These are phyloP conservation scores for Nannochloropsis limnetica DNA, from an alignment of 352 stramenopile species.

Conservation along the genomic window DNA sequence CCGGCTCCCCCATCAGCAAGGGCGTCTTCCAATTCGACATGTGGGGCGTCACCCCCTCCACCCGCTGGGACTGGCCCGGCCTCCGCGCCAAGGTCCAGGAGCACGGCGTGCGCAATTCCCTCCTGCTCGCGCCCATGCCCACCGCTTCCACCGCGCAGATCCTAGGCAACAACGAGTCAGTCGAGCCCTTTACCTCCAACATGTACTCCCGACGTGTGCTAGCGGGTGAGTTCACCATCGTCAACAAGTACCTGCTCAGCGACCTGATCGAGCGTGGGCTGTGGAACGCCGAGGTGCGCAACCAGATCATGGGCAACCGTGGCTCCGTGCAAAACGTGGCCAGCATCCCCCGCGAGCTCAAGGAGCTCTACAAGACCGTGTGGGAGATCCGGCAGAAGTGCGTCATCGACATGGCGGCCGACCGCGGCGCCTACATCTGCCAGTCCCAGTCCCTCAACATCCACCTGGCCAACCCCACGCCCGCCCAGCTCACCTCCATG, in stretches of 20 bases:
- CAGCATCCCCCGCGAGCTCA: constrained; percentile 62
- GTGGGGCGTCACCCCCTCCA: constrained; percentile 85
- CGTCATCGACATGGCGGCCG: constrained; percentile 86
- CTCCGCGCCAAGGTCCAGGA: constrained; percentile 83
- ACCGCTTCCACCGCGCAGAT: constrained; percentile 98
- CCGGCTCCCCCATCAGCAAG: constrained; percentile 87
- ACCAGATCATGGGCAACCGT: constrained; percentile 94
- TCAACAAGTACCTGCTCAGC: constrained; percentile 98
- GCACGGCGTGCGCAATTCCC: constrained; percentile 93
- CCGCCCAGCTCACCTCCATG: constrained; percentile 80
- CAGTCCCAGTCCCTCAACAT: constrained; percentile 95
- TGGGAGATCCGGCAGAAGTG: constrained; percentile 98
- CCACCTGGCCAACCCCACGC: constrained; percentile 94
- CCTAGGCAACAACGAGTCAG: constrained; percentile 97
- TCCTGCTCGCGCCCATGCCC: constrained; percentile 97
- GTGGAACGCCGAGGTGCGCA: constrained; percentile 92
- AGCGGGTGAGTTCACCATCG: constrained; percentile 95
- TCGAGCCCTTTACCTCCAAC: constrained; percentile 95
- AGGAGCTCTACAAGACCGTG: constrained; percentile 97
- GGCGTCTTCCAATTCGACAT: constrained; percentile 97
- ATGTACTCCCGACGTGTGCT: constrained; percentile 99
- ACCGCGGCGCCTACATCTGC: constrained; percentile 96
- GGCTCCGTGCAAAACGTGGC: constrained; percentile 82
- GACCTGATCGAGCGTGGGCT: constrained; percentile 88
- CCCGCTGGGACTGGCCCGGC: constrained; percentile 85